Base-by-base conservation (phyloP, 352 stramenopile species). In the Pythium brachiatum region DNA sequence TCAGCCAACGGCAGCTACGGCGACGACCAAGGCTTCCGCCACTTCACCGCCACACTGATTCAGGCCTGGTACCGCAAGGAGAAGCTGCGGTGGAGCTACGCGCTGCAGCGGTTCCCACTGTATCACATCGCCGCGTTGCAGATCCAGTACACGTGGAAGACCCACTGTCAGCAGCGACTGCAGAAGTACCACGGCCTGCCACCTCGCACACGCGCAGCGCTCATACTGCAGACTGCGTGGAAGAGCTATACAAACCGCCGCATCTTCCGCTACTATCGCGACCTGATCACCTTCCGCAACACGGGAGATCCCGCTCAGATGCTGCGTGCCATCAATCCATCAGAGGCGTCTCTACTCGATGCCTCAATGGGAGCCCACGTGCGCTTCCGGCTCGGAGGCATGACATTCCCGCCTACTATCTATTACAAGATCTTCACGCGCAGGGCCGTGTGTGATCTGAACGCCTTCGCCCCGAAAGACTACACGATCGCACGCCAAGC, bases 401-500 rank as follows among this genome's bases (percentile, higher is more conserved):
- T 86, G 46, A 76, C 72, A 4, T 97, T 97, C 69, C 91, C 91
- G 8, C 91, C 91, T n/a, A 92, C 83, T 18, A 96, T 97, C 52
- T 97, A 97, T 81, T 97, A 97, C 81, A 97, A 97, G 73, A 91
- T 97, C 63, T 97, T 94, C 69, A 95, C 88, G 18, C 81, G 88
- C 23, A 75, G 75, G 34, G 81, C 90, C 1, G 76, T 97, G 58
- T 95, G 89, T 48, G 89, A 97, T 59, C 74, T 97, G 8, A 90
- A 91, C 47, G 81, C 90, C 7, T 97, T 97, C 62, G 95, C 89
- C 12, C 90, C 90, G 13, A 91, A 96, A 64, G 74, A 97, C 69
- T 97, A 97, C 75, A 86, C 80, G 29, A 64, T 83, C 12, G 52
- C 62, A 29, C 73, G 79, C 6, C 78, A 87, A 52, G 60, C 60